Evolutionary conservation across 1,284 basidiomycete genomes (phyloP), one percentile per base, ranked within the genome.

Genomic region (Stereum hirsutum): DNA sequence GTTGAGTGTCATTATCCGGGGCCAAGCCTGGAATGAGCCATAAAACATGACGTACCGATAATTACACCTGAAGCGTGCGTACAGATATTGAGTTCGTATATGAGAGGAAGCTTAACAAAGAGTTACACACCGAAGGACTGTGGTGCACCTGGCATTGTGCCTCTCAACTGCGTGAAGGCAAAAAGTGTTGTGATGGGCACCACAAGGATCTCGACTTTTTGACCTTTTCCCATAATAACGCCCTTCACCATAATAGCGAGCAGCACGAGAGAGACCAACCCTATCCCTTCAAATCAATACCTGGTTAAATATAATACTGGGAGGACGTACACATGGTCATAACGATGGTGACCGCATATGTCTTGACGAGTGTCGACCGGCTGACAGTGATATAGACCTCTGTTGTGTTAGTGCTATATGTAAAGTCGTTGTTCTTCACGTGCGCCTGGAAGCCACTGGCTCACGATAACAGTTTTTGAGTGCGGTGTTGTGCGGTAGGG

Each of bases 171-270:
- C 12, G 42, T 44, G 38, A 49, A 49, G 11, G 46, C 47, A 38
- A 47, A 49, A 14, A 49, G 38, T 6, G 45, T 27, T 19, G 47
- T 39, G 3, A 48, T 34, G 5, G 47, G 40, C 4, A 46, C 14
- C 4, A 42, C 34, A 7, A 46, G 41, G 3, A 44, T 17, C 7
- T 12, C 17, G 6, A 20, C 21, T 4, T 20, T n/a, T 27, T 30
- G n/a, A 17, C 10, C 28, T 10, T n/a, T 24, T 21, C 43, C 19
- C 4, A 44, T 38, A 20, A 47, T 19, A 2, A 42, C 23, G 23
- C 17, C 34, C 17, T 34, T 33, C 11, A 46, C 28, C 17, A 25
- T 24, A 12, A 37, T 33, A 8, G 20, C 28, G 6, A 38, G n/a
- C 20, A 46, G 28, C 6, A 34, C 20, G 3, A 46, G 33, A n/a